Percentiles rank a stretch among this genome's conserved stretches.
Conservation (phyloP, 108 stramenopile genomes). For the Skeletonema menzelii region DNA sequence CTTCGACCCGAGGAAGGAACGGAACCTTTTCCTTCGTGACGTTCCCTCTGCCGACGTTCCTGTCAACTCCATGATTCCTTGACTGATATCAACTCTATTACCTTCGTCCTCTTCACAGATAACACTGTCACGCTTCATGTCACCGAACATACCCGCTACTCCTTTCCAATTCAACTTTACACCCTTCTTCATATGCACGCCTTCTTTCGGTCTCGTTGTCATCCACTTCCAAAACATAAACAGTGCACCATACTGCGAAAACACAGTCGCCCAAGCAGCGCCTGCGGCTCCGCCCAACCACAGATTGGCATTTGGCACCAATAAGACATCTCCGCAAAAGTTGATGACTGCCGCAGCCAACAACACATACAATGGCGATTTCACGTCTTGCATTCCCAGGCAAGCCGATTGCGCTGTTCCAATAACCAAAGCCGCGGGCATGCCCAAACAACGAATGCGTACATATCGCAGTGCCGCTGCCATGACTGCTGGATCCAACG, state of each 20-base stretch:
- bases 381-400: constrained; percentile 80
- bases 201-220: constrained; percentile 4
- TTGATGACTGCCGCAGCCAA: constrained; percentile 81
- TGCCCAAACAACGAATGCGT: constrained; percentile 77
- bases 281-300: constrained; percentile 76
- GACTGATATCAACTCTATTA: constrained; percentile 49
- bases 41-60: constrained; percentile 38
- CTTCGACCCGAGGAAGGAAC: constrained; percentile 4
- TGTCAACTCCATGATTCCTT: constrained; percentile 69
- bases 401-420: constrained; percentile 82
- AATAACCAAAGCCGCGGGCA: constrained; percentile 83
- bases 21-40: constrained; percentile 39
- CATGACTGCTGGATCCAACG: constrained; percentile 66
- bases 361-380: constrained; percentile 73
- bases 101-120: background rate
- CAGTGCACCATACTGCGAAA: constrained; percentile 69
- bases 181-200: background rate
- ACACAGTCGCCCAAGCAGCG: constrained; percentile 78
- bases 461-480: constrained; percentile 79
- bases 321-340: constrained; percentile 68
- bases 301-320: constrained; percentile 51
- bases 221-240: constrained; percentile 62
- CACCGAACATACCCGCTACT: background rate
- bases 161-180: background rate
- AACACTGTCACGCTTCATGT: background rate